Base-by-base conservation (phyloP, 371 early-diverging fungal species). In the Apophysomyces variabilis region DNA sequence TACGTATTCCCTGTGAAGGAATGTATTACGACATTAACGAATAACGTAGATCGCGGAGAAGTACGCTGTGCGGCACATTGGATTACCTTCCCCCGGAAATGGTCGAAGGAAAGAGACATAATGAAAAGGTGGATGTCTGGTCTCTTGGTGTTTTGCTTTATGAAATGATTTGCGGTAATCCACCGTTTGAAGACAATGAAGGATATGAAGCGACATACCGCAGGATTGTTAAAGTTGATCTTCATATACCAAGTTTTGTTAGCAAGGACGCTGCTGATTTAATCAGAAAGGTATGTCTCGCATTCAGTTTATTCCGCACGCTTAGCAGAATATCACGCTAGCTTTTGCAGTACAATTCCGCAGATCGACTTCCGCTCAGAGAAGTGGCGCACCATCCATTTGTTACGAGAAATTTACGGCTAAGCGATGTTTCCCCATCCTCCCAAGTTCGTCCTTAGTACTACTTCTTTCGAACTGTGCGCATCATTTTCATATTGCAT, bases 61-160 rank as follows among this genome's bases (percentile, higher is more conserved):
- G 82, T 43, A 99, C 99, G 0, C 69, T 99, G 45, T 99, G 99
- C 71, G 99, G 99, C 4, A 99, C 99, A 8, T 75, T 96, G 65
- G 99, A 99, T 76, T 99, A 99, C 69, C 78, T 99, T 46, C 89
- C 95, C 9, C 95, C 92, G 43, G 96, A 96, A 79, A 96, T 98
- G 93, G 90, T 95, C 21, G 92, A 92, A 68, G 92, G 93, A 9
- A 79, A 87, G 50, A 86, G 86, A 39, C 95, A 99, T 77, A 84
- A 87, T 45, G 85, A 85, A 35, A 83, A 82, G 5, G 96, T 98
- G 9, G 99, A 99, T 77, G 72, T 98, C 41, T 96, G 96, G 96
- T 91, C 92, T 18, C 72, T 93, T 3, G 96, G 95, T 16, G 83
- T 95, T 14, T 75, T 99, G 9, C 83, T 90, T 62, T 99, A 95